A percentile compares a stretch with the other conserved stretches of the same genome.
phyloP scores from a whole-genome alignment of 2,329 filamentous ascomycete species.

The Fusarium tupiense region DNA sequence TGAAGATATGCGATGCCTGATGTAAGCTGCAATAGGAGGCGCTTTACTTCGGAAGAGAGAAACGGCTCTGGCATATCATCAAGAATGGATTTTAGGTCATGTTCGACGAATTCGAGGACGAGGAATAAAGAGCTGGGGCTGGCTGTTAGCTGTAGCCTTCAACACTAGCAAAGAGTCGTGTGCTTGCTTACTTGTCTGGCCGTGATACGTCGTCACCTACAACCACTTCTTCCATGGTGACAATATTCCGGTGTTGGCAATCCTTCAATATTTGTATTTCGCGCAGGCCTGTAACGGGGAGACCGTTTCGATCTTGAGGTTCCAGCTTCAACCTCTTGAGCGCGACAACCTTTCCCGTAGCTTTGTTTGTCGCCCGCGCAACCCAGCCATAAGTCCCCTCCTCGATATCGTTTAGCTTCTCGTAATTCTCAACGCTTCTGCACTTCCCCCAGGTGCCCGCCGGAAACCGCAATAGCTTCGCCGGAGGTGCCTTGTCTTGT shows the following conservation, averaged over 20 bases:
- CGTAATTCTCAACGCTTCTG: slow-evolving; percentile 85
- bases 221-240: slow-evolving; percentile 84
- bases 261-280: slow-evolving; percentile 93
- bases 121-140: slow-evolving; percentile 76
- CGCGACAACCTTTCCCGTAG: slow-evolving; percentile 83
- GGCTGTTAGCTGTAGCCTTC: slow-evolving; percentile 17
- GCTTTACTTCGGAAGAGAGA: slow-evolving; percentile 91
- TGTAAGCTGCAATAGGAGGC: slow-evolving; percentile 83
- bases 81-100: slow-evolving; percentile 92
- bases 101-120: slow-evolving; percentile 97
- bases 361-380: slow-evolving; percentile 79
- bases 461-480: slow-evolving; percentile 77
- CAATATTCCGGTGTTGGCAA: slow-evolving; percentile 83
- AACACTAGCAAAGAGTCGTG: slow-evolving; percentile 32
- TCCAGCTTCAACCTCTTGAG: slow-evolving; percentile 96
- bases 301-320: slow-evolving; percentile 73
- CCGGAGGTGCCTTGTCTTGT: slow-evolving; percentile 36
- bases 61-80: slow-evolving; percentile 96
- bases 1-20: slow-evolving; percentile 88
- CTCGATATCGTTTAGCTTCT: slow-evolving; percentile 95
- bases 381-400: slow-evolving; percentile 98
- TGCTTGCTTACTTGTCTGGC: slow-evolving; percentile 60
- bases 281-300: slow-evolving; percentile 90
- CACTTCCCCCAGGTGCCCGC: slow-evolving; percentile 73
- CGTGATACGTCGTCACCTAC: slow-evolving; percentile 70